Percentiles rank a stretch among this genome's conserved stretches.
Conservation (phyloP, 208 protist species). For the Acanthamoeba culbertsoni region DNA sequence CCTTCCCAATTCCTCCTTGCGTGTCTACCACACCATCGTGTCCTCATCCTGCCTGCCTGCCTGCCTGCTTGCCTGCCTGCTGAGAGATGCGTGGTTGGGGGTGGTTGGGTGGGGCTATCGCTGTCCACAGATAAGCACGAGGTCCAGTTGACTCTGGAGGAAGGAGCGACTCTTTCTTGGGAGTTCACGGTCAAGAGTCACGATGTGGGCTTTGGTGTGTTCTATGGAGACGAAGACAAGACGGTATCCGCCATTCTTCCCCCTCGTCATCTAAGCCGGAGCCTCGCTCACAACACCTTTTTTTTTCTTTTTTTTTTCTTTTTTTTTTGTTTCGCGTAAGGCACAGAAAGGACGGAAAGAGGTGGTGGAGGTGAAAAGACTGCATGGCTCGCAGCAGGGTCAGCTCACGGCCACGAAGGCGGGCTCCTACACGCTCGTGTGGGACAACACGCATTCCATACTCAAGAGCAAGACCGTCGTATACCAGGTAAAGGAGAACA, state of each 20-base stretch:
- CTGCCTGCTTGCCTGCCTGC: no score
- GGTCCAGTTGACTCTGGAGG: neutral
- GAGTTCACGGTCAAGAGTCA: neutral
- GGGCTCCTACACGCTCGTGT: neutral
- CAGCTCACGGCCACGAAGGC: neutral
- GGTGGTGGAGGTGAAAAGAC: neutral
- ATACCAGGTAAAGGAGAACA: conserved; percentile 23
- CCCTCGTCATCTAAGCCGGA: neutral
- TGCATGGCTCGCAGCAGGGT: neutral
- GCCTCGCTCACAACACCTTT: neutral
- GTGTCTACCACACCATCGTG: no score
- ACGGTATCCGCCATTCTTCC: neutral
- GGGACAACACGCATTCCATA: neutral
- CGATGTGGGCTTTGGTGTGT: conserved; percentile 10
- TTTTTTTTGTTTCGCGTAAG: no score
- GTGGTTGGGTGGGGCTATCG: neutral
- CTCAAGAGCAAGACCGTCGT: conserved; percentile 2
- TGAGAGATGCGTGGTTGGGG: no score
- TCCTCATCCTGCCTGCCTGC: no score
- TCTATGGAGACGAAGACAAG: neutral
- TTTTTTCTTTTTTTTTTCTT: neutral
- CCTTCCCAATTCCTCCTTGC: neutral
- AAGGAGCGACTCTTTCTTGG: neutral
- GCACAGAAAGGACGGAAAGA: neutral
- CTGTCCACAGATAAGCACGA: neutral